Percentiles rank a stretch among this genome's conserved stretches.
phyloP scores from a whole-genome alignment of 768 basidiomycete species.

The Mycena leptocephala region DNA sequence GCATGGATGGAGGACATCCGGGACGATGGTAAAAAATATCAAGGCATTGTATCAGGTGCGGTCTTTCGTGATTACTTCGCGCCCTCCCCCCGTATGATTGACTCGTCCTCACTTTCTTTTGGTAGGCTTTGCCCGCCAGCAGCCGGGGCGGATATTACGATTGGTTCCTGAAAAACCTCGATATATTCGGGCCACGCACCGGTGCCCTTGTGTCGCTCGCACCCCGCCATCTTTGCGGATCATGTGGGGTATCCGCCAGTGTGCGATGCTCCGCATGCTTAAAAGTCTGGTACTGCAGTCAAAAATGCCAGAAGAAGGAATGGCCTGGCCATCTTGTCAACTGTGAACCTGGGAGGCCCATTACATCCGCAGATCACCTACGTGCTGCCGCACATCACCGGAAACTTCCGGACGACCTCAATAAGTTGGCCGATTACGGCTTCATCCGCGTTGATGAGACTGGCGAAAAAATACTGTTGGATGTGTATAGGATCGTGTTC shows the following conservation, averaged over 20 bases:
- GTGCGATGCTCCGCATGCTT: constrained; percentile 34
- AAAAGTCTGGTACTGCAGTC: constrained; percentile 42
- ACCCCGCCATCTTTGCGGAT: constrained; percentile 16
- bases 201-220: not conserved
- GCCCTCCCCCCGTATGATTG: no score
- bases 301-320: constrained; percentile 38
- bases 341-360: constrained; percentile 32
- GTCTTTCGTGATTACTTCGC: not conserved
- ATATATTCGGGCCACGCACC: constrained; percentile 33
- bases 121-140: not conserved
- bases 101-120: not conserved
- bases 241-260: constrained; percentile 17
- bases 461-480: constrained; percentile 38
- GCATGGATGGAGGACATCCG: constrained; percentile 42
- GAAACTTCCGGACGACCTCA: constrained; percentile 37
- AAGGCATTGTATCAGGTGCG: constrained; percentile 39
- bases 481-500: constrained; percentile 30
- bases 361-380: constrained; percentile 43
- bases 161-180: constrained; percentile 48
- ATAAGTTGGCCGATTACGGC: constrained; percentile 45
- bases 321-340: constrained; percentile 43
- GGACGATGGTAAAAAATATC: constrained; percentile 45
- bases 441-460: constrained; percentile 38
- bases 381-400: constrained; percentile 35
- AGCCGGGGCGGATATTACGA: constrained; percentile 42